Evolutionary conservation across 73 alveolate genomes (phyloP).

Genomic region (Durusdinium trenchii): DNA sequence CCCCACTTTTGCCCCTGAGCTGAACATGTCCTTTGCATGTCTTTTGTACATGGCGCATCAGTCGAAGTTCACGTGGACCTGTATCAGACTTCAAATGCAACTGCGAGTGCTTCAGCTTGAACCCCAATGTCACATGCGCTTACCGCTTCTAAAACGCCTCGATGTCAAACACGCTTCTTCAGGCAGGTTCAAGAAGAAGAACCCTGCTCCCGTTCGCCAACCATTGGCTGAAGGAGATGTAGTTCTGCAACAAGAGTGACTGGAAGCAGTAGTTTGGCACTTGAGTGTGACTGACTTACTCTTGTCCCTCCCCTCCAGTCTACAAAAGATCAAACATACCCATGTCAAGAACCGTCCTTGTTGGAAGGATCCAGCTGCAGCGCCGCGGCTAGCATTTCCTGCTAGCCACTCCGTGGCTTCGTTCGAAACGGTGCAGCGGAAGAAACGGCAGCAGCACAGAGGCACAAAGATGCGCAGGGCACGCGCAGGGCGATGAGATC

Average conservation of each 20-base stretch:
- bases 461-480: neutral
- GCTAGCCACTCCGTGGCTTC: neutral
- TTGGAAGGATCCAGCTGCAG: constrained; percentile 65
- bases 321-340: too few species aligned
- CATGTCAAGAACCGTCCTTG: constrained; percentile 65
- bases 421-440: too few species aligned
- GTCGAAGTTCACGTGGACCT: neutral
- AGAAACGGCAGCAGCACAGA: neutral
- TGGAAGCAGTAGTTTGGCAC: too few species aligned
- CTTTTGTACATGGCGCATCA: constrained; percentile 34
- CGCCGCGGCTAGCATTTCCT: constrained; percentile 85
- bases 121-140: neutral
- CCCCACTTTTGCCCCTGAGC: neutral
- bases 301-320: too few species aligned
- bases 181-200: neutral
- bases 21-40: constrained; percentile 59
- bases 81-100: neutral
- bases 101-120: constrained; percentile 6
- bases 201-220: constrained; percentile 39
- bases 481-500: neutral
- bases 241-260: constrained; percentile 25
- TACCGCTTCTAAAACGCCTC: neutral
- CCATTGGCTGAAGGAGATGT: constrained; percentile 87
- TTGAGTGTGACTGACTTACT: too few species aligned
- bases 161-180: neutral